Base-by-base conservation (phyloP, 805 yeast genomes). In the Myxozyma nipponensis region DNA sequence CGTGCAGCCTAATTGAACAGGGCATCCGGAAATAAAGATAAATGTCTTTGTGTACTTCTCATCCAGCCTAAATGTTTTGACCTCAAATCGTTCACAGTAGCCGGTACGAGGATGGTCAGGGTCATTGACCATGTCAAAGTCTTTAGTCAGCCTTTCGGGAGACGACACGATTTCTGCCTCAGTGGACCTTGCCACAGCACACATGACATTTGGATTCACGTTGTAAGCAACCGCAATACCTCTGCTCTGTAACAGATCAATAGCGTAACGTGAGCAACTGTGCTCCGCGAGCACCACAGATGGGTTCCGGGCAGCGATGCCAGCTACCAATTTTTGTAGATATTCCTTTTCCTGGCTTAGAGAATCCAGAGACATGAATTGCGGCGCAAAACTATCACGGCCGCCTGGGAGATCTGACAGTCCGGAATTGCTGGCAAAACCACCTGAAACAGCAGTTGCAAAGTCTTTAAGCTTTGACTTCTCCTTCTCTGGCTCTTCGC, bases 121-220 rank as follows among this genome's bases (percentile, higher is more conserved):
- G 10, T 30, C 17, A 13, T 40, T 40, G 34, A 34, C 44, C 30
- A 24, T 40, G 9, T 50, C 57, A 19, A 25, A 17, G 37, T 73
- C 75, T 58, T 82, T 76, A 10, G 93, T 86, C 13, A 93, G 70
- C 62, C 84, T 86, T 62, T 93, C 96, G 46, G 89, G 84, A 0
- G 97, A 84, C 19, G 83, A 81, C 19, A 87, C 84, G 21, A 95
- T 81, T 62, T 89, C 96, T 0, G 95, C 89, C 44, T 79, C 82
- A 0, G 96, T 84, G 56, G 88, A 74, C 47, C 88, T 72, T 0
- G 96, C 78, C 3, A 91, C 76, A 47, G 95, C 74, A 55, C 83
- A 84, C 39, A 93, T 77, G 1, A 89, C 90, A 57, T 82, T 88
- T 0, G 86, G 86, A 62, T 93, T 88, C 51, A 88, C 77, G 57